Conservation (phyloP, 257 asterid species). For the Sherardia arvensis region DNA sequence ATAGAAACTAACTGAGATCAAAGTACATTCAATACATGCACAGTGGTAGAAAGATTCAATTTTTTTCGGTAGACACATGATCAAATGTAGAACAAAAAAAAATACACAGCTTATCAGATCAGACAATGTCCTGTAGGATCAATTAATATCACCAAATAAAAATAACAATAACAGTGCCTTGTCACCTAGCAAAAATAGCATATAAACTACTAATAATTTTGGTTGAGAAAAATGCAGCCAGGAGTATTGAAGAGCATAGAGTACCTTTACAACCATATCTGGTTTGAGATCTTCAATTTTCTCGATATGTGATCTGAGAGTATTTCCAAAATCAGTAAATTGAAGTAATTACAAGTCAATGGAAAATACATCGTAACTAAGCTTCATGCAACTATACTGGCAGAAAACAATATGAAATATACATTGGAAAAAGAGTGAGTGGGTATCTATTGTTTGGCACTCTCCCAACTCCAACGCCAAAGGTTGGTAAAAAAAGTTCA, state of each 20-base stretch:
- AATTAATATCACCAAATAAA: not conserved
- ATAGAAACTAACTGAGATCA: not conserved
- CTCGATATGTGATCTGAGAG: slow-evolving; percentile 30
- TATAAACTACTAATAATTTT: not conserved
- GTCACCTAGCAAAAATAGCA: not conserved
- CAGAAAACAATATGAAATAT: not conserved
- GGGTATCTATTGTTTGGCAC: not conserved
- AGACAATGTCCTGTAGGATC: not conserved
- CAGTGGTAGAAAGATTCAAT: not conserved
- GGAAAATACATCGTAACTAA: not conserved
- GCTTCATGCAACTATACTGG: not conserved
- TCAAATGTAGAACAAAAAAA: not conserved
- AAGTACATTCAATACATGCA: not conserved
- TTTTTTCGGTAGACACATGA: not conserved
- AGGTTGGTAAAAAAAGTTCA: not conserved
- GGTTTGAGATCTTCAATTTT: slow-evolving; percentile 64
- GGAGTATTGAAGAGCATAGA: not conserved
- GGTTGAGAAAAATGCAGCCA: not conserved
- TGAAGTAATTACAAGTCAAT: not conserved
- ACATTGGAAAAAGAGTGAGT: not conserved
- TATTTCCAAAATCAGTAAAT: slow-evolving; percentile 29
- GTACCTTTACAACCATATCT: slow-evolving; percentile 71
- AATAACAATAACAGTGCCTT: not conserved
- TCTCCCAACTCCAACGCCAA: not conserved
- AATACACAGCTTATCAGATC: not conserved